These are phyloP conservation scores for Misopates orontium DNA, from an alignment of 257 asterid genomes.

Conservation along the genomic window DNA sequence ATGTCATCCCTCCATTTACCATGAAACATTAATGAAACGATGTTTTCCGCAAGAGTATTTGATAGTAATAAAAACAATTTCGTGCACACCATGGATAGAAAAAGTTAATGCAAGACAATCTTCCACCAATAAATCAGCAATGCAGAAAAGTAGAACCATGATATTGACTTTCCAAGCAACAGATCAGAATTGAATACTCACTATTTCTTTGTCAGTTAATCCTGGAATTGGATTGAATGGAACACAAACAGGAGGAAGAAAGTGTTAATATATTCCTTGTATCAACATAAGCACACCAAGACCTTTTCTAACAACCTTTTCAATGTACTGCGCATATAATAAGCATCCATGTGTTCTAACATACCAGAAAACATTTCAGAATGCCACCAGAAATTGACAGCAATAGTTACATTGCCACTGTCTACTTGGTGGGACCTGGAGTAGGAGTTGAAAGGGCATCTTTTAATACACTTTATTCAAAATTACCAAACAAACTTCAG, in stretches of 20 bases:
- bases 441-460: constrained; percentile 27
- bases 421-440: constrained; percentile 99
- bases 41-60: constrained; percentile 7
- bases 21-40: constrained; percentile 12
- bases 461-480: constrained; percentile 8
- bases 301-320: constrained; percentile 52
- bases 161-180: constrained; percentile 23
- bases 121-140: constrained; percentile 11
- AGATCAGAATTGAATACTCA: constrained; percentile 36
- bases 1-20: constrained; percentile 1
- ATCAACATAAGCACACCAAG: constrained; percentile 17
- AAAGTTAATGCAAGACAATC: constrained; percentile 11
- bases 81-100: neutral
- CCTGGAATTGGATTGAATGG: constrained; percentile 42
- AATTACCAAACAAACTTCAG: constrained; percentile 14
- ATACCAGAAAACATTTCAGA: constrained; percentile 69
- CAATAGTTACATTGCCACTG: constrained; percentile 78
- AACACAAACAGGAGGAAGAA: constrained; percentile 30
- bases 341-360: constrained; percentile 91
- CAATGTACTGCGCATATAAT: constrained; percentile 82
- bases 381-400: constrained; percentile 97
- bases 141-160: constrained; percentile 7
- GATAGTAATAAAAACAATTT: no score
- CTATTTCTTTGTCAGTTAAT: constrained; percentile 88
- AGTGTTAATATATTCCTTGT: constrained; percentile 28